Conservation (phyloP, 108 stramenopile species). For the Stephanodiscus minutulus region DNA sequence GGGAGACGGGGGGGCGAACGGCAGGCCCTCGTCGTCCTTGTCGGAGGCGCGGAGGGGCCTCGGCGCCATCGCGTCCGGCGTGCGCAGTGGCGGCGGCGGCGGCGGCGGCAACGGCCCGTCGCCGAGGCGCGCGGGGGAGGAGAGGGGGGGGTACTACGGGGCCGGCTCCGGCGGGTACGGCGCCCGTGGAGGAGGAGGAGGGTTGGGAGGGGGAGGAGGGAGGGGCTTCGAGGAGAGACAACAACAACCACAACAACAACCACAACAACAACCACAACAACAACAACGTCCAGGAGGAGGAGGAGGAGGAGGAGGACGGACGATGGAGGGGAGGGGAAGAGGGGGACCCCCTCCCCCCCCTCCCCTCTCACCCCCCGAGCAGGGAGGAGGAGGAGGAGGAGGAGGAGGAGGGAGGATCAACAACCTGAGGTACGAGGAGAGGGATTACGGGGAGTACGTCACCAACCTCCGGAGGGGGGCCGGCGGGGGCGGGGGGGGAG, state of each 20-base stretch:
- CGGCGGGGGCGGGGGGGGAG: too few relatives aligned
- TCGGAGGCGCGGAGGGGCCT: slow-evolving; percentile 22
- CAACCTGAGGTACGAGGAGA: slow-evolving; percentile 11
- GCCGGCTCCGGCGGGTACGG: background rate
- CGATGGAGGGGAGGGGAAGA: too few relatives aligned
- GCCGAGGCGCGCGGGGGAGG: background rate
- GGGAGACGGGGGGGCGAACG: slow-evolving; percentile 16
- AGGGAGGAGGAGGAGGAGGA: too few relatives aligned
- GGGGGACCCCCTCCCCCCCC: background rate
- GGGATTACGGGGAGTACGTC: slow-evolving; percentile 11
- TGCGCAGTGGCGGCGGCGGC: slow-evolving; percentile 28
- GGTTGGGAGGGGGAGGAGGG: background rate
- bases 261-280: too few relatives aligned
- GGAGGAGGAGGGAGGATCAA: background rate
- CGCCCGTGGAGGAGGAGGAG: background rate
- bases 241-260: too few relatives aligned
- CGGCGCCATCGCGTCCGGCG: slow-evolving; percentile 34
- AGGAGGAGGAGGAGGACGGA: background rate
- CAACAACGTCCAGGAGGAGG: too few relatives aligned
- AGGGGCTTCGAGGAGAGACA: too few relatives aligned
- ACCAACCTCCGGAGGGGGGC: background rate
- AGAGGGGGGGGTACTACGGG: background rate
- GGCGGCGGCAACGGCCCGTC: slow-evolving; percentile 14
- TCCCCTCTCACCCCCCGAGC: background rate
- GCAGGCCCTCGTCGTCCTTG: slow-evolving; percentile 18